Evolutionary conservation across 2,329 filamentous ascomycete species (phyloP).

Genomic region (Penicillium sp.): DNA sequence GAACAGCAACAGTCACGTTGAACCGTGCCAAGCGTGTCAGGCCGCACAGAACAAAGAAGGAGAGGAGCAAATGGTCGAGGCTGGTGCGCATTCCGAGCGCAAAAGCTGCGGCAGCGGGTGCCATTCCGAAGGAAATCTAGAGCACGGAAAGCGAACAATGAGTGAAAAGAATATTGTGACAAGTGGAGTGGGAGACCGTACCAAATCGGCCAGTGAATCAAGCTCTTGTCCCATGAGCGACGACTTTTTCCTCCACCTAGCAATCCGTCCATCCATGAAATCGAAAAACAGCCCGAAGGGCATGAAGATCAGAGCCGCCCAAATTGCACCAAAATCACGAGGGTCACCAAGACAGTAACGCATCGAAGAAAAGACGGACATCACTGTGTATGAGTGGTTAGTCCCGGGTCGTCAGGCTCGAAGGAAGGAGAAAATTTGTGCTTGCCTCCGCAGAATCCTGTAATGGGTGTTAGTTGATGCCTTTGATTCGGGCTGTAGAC

Average conservation of each 20-base stretch:
- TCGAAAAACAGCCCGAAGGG: constrained; percentile 94
- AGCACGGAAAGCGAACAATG: no score
- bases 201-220: constrained; percentile 88
- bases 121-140: constrained; percentile 89
- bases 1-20: constrained; percentile 83
- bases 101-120: constrained; percentile 79
- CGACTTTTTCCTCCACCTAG: constrained; percentile 91
- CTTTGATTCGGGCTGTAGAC: no score
- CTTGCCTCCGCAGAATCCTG: constrained; percentile 45
- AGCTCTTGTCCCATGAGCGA: constrained; percentile 96
- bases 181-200: no score
- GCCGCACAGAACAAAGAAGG: constrained; percentile 89
- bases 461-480: no score
- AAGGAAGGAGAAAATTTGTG: constrained; percentile 6
- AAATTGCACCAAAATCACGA: constrained; percentile 59
- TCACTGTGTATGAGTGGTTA: constrained; percentile 48
- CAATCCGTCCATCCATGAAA: constrained; percentile 94
- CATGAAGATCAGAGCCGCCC: constrained; percentile 74
- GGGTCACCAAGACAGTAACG: constrained; percentile 77
- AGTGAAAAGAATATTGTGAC: constrained; percentile 1
- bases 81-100: constrained; percentile 76
- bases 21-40: constrained; percentile 89
- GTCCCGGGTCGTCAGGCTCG: no score
- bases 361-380: constrained; percentile 92
- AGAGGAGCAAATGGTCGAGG: constrained; percentile 68